A percentile compares a stretch with the other conserved stretches of the same genome.
phyloP scores from a whole-genome alignment of 192 early-diverging fungal genomes.

The Gamsiella multidivaricata region DNA sequence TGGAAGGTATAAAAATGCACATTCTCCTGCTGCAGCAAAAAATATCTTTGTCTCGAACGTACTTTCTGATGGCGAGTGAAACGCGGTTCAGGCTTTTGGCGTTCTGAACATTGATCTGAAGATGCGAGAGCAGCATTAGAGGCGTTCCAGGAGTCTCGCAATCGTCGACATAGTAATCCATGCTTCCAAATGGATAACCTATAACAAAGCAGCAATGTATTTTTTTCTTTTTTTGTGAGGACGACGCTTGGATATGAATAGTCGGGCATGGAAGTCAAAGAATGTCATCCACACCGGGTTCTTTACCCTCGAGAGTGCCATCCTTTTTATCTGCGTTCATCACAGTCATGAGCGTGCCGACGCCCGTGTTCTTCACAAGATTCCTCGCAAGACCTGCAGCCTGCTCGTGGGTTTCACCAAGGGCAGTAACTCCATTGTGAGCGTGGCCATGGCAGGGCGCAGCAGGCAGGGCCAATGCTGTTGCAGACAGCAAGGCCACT shows the following conservation, averaged over 20 bases:
- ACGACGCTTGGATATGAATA: no score
- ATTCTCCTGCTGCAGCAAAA: background rate
- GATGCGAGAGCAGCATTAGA: constrained; percentile 56
- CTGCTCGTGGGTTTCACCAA: constrained; percentile 40
- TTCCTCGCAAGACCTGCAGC: constrained; percentile 44
- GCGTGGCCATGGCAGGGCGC: constrained; percentile 6
- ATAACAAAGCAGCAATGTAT: background rate
- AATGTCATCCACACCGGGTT: background rate
- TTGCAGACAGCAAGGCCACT: constrained; percentile 16
- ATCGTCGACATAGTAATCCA: constrained; percentile 63
- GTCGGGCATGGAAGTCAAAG: background rate
- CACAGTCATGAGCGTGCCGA: constrained; percentile 52
- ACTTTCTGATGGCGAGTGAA: constrained; percentile 57
- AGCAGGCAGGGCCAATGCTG: constrained; percentile 16
- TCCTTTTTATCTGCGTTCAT: constrained; percentile 40
- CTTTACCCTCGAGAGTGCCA: constrained; percentile 29
- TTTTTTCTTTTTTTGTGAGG: no score
- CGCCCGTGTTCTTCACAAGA: constrained; percentile 44
- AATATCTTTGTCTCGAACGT: background rate
- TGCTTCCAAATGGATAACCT: constrained; percentile 62
- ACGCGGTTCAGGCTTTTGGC: constrained; percentile 30
- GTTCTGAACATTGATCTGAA: constrained; percentile 57
- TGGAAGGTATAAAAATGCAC: background rate
- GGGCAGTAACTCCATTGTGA: background rate
- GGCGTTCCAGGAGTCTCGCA: constrained; percentile 56